Base-by-base conservation (phyloP, 2,329 filamentous ascomycete genomes). In the Hymenoscyphus infarciens region DNA sequence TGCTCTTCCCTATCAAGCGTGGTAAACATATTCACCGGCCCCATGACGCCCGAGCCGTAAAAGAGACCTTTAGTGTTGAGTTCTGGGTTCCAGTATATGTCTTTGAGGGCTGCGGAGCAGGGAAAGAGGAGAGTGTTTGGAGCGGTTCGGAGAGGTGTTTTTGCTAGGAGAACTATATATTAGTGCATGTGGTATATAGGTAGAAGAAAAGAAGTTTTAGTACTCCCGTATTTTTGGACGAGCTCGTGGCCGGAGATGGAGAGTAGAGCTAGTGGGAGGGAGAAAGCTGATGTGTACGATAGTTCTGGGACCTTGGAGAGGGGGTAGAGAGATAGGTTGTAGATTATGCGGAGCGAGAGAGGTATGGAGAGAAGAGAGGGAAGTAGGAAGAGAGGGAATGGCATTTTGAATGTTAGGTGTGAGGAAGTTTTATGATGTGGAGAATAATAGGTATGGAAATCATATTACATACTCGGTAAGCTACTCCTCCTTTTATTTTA, bases 31-130 rank as follows among this genome's bases (percentile, higher is more conserved):
- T n/a, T 42, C 7, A n/a, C n/a, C 2, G 39, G 39, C 6, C 39
- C 39, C 3, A 42, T 16, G n/a, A 42, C 39, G 71, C 75, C 75
- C 7, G 73, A 74, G 5, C 70, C 71, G 62, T 78, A 78, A 8
- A 77, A 62, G 1, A 66, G 64, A 1, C 68, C 62, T 58, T 78
- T 78, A 15, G 66, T 64, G 62, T 79, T 78, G 52, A 70, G 74
- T 27, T 71, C 70, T 1, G 73, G 69, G 33, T 76, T 74, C 72
- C 75, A 74, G 68, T 78, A 79, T 57, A 79, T 79, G 31, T 77
- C 73, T 61, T 74, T 75, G 15, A 77, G 62, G 0, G 77, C 67
- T 1, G 74, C 74, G 2, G 74, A 68, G 1, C 69, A 68, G 13
- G 74, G 73, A 57, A 77, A 78, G 25, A 78, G 62, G 1, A 78